Evolutionary conservation across 306 rosid species (phyloP), one percentile per base, ranked within the genome.

Genomic region (Dryas alaskensis): DNA sequence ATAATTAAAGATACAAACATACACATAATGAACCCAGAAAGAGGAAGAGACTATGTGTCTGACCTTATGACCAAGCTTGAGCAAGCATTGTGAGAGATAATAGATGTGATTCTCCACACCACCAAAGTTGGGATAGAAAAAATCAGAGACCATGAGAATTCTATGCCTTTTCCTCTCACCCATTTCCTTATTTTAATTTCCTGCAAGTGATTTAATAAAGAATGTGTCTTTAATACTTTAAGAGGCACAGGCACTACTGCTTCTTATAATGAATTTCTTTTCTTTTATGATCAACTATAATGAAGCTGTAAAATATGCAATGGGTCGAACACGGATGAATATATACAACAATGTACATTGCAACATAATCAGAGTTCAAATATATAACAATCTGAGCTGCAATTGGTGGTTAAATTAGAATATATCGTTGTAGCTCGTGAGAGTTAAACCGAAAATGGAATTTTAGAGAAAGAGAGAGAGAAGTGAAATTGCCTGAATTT

Each of bases 61-160:
- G 51, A 93, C 98, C 97, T 93, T 90, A 89, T 93, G 98, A 66
- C 98, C 93, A 72, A 93, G 87, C 79, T 89, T 90, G 84, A 91
- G 81, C 73, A 93, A 82, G 78, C 98, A 93, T 47, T 89, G 92
- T 4, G 98, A 89, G 73, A 93, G 93, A 81, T 82, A 89, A 79
- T 93, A 93, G 16, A 90, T 86, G 79, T 93, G 97, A 66, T 81
- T 90, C 86, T 93, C 97, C 40, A 93, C 97, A 11, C 98, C 97
- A 57, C 98, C 98, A 70, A 93, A 90, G 65, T 87, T 93, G 69
- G 97, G 98, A 83, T 90, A 93, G 90, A 93, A 93, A 76, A 90
- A 93, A 85, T 93, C 98, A 4, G 96, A 93, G 70, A 87, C 96
- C 98, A 93, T 90, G 54, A 93, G 54, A 67, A 90, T 85, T 74